Percentiles rank a stretch among this genome's conserved stretches.
These are phyloP conservation scores for Kalanchoe fedtschenkoi DNA, from an alignment of 164 flowering plant species.

Conservation along the genomic window DNA sequence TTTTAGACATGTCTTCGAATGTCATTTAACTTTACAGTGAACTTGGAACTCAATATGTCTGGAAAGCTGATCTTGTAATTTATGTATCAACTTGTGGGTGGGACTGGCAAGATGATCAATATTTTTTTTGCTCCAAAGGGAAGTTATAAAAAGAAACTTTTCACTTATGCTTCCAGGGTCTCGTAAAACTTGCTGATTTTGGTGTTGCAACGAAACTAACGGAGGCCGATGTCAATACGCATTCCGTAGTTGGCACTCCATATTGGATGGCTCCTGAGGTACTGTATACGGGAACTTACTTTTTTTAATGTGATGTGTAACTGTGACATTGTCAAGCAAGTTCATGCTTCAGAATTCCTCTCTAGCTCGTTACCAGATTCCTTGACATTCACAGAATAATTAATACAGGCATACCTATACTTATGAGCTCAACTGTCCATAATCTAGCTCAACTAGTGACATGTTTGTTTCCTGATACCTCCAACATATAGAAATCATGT, in stretches of 20 bases:
- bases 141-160: background rate
- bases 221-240: slow-evolving; percentile 95
- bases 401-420: background rate
- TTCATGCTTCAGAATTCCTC: too few relatives aligned
- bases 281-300: background rate
- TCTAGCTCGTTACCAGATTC: background rate
- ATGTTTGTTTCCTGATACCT: background rate
- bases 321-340: background rate
- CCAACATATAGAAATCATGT: too few relatives aligned
- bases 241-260: slow-evolving; percentile 99
- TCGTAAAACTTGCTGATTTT: slow-evolving; percentile 99
- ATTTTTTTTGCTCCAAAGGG: background rate
- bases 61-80: background rate
- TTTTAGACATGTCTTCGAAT: too few relatives aligned
- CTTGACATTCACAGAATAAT: background rate
- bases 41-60: background rate
- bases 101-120: background rate
- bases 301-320: background rate
- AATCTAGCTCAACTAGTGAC: background rate
- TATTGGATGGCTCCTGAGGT: slow-evolving; percentile 99
- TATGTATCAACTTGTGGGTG: background rate
- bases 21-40: background rate
- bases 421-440: background rate
- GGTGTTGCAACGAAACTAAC: slow-evolving; percentile 98
- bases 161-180: slow-evolving; percentile 52